phyloP scores from a whole-genome alignment of 2,329 filamentous ascomycete genomes.

The Alternaria hordeiaustralica region DNA sequence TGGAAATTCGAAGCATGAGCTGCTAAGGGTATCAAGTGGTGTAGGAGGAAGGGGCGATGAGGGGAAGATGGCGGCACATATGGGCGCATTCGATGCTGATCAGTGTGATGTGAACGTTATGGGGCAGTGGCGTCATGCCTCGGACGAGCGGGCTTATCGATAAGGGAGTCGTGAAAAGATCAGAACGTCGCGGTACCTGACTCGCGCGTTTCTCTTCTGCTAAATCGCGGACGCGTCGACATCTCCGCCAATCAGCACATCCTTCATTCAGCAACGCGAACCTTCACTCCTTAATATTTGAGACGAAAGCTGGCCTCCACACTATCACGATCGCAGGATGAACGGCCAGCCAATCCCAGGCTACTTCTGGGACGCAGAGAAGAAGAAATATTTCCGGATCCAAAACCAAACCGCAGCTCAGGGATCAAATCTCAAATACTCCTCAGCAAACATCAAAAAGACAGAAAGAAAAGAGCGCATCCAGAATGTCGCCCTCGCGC shows the following conservation, averaged over 20 bases:
- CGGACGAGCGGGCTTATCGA: conserved; percentile 23
- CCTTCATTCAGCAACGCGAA: not conserved
- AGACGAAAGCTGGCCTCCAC: not conserved
- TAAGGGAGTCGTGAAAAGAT: conserved; percentile 9
- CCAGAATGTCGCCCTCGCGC: conserved; percentile 13
- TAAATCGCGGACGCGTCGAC: not conserved
- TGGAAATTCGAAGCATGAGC: conserved; percentile 26
- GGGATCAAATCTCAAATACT: conserved; percentile 49
- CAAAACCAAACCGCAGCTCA: conserved; percentile 44
- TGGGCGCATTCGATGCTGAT: not conserved
- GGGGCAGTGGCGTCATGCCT: conserved; percentile 32
- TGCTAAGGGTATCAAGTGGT: not conserved
- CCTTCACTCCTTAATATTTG: not conserved
- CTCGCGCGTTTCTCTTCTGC: conserved; percentile 12
- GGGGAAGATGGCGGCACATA: conserved; percentile 18
- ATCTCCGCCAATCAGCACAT: not conserved
- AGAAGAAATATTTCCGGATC: conserved; percentile 59
- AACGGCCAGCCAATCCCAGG: conserved; percentile 55
- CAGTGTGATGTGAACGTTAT: conserved; percentile 25
- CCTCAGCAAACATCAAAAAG: conserved; percentile 50
- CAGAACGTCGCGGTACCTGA: conserved; percentile 17
- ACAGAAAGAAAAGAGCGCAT: conserved; percentile 35
- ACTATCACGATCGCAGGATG: conserved; percentile 27
- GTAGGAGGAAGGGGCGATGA: not conserved
- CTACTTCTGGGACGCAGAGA: conserved; percentile 56